Evolutionary conservation across 2,329 filamentous ascomycete genomes (phyloP).

Genomic region (Paraphoma sp.): DNA sequence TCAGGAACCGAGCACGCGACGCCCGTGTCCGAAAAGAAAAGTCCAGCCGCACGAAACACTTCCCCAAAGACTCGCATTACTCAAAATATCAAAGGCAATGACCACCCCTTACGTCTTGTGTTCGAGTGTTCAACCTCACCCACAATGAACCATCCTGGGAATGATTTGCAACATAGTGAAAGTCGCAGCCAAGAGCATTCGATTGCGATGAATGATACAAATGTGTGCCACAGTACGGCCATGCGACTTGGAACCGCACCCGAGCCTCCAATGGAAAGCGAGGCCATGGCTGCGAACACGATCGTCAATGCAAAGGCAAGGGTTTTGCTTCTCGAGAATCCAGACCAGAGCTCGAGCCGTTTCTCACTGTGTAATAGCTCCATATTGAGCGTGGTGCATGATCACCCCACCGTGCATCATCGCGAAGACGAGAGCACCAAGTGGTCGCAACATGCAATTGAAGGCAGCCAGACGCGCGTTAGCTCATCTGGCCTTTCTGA

Average conservation of each 20-base stretch:
- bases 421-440: slow-evolving; percentile 15
- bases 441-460: slow-evolving; percentile 37
- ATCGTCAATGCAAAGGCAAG: slow-evolving; percentile 38
- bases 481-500: slow-evolving; percentile 25
- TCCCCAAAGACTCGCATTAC: slow-evolving; percentile 20
- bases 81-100: slow-evolving; percentile 18
- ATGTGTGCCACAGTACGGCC: slow-evolving; percentile 9
- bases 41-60: slow-evolving; percentile 1
- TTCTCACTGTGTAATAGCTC: slow-evolving; percentile 13
- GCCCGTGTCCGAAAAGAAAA: slow-evolving; percentile 1
- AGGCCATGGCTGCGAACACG: slow-evolving; percentile 6
- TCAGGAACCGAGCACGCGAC: neutral
- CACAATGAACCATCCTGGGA: slow-evolving; percentile 5
- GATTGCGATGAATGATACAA: slow-evolving; percentile 18
- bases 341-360: slow-evolving; percentile 27
- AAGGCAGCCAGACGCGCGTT: slow-evolving; percentile 23
- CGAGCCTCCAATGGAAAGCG: slow-evolving; percentile 3
- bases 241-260: slow-evolving; percentile 10
- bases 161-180: slow-evolving; percentile 8
- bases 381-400: slow-evolving; percentile 22
- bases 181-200: slow-evolving; percentile 7
- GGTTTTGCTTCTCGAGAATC: slow-evolving; percentile 31
- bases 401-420: slow-evolving; percentile 13
- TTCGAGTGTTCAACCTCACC: slow-evolving; percentile 18
- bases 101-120: slow-evolving; percentile 25